Conservation (phyloP, 2,329 filamentous ascomycete genomes). For the Colletotrichum sp. region DNA sequence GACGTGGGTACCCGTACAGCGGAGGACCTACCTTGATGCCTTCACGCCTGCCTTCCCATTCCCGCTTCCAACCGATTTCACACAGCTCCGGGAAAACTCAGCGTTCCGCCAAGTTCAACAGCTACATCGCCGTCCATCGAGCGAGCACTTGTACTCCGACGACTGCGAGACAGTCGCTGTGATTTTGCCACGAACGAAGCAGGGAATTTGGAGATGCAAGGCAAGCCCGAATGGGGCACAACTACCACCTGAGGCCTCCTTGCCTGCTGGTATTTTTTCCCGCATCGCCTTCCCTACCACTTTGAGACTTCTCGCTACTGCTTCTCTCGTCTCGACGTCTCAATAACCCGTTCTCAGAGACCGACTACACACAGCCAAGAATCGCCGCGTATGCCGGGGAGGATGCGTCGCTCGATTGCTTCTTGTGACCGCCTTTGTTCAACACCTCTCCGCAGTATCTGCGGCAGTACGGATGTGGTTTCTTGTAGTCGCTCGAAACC, state of each 20-base stretch:
- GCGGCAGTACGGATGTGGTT: neutral
- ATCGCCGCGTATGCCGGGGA: neutral
- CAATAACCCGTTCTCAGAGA: neutral
- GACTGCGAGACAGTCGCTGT: neutral
- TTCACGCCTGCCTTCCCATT: neutral
- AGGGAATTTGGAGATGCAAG: neutral
- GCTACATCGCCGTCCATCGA: neutral
- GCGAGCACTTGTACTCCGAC: neutral
- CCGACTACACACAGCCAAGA: neutral
- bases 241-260: neutral
- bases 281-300: neutral
- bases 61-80: neutral
- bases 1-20: neutral
- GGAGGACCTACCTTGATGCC: neutral
- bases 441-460: neutral
- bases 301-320: neutral
- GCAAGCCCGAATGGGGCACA: neutral
- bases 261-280: neutral
- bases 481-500: neutral
- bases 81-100: neutral
- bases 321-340: neutral
- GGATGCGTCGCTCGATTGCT: neutral
- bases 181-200: neutral
- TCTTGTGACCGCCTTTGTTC: neutral
- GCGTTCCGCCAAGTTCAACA: neutral